Percentiles rank a stretch among this genome's conserved stretches.
Evolutionary conservation across 2,329 filamentous ascomycete genomes (phyloP).

Genomic region (Colletotrichum lupini): DNA sequence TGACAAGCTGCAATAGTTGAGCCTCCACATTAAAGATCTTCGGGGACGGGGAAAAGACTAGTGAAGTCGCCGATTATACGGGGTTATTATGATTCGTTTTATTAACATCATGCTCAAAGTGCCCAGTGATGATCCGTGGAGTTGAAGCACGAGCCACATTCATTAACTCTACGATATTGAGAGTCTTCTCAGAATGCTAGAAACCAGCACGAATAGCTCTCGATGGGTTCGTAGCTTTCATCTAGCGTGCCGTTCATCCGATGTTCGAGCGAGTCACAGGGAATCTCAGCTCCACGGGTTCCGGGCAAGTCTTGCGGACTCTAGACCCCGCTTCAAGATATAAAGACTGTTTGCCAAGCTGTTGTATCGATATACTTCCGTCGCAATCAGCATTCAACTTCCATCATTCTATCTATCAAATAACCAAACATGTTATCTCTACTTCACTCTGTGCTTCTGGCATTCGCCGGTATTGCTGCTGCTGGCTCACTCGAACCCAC

Average conservation of each 20-base stretch:
- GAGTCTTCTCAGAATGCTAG: not conserved
- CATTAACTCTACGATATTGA: not conserved
- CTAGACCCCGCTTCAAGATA: not conserved
- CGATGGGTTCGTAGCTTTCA: not conserved
- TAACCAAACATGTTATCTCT: not conserved
- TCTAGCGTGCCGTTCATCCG: conserved; percentile 15
- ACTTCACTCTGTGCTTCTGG: not conserved
- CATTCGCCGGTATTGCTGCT: not conserved
- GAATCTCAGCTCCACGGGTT: not conserved
- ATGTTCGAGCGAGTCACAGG: not conserved
- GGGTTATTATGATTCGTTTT: not conserved
- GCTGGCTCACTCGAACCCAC: not conserved
- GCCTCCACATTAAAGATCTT: not conserved
- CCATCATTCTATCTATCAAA: not conserved
- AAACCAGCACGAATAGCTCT: not conserved
- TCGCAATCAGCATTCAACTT: not conserved
- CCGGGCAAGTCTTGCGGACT: not conserved
- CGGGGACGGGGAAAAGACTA: not conserved
- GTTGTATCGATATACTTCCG: too few relatives aligned
- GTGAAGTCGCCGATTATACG: not conserved
- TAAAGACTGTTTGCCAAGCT: not conserved
- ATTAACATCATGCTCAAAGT: not conserved
- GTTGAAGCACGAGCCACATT: not conserved
- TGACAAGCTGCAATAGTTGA: not conserved
- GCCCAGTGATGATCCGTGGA: not conserved